Evolutionary conservation across 495 filamentous ascomycete species (phyloP), one percentile per base, ranked within the genome.

Genomic region (Tuber melanosporum): DNA sequence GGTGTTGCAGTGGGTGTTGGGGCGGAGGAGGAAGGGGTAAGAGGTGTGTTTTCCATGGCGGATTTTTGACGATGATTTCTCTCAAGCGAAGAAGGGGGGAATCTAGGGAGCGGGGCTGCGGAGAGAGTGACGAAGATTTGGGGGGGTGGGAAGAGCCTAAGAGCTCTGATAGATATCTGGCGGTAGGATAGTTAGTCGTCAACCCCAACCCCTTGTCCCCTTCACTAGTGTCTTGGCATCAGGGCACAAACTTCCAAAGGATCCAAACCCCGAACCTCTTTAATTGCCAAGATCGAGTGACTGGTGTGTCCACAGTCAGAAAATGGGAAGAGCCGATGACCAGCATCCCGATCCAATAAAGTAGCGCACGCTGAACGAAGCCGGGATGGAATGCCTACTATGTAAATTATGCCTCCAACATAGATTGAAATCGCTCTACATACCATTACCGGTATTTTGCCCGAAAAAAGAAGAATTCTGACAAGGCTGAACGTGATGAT

Each of bases 1-100:
- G 79, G 73, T 73, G 78, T 81, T 42, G 79, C 74, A 42, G 78
- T 49, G 45, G 79, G 76, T 70, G 78, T 78, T 71, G 36, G 74
- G 47, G 72, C 70, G 44, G 72, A 76, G 20, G 70, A 70, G 71
- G 70, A 74, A 70, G 69, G 22, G 44, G 69, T 12, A 72, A 47
- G n/a, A 41, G 69, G n/a, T n/a, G 36, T 19, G 49, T 71, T 49
- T 44, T 52, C 70, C 66, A 47, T 43, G 45, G 70, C 72, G 46
- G 39, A 57, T 42, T 72, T 72, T 39, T 47, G 66, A n/a, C 26
- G 69, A 41, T 72, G 72, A 44, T 44, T 6, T 76, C 74, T 73
- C 69, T 69, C 44, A 77, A 44, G 73, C 74, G 26, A 52, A 70
- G 70, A 71, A 75, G 78, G 75, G 71, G 72, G 79, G 78, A 49